Conservation (phyloP, 2,329 filamentous ascomycete species). For the Beauveria sp. region DNA sequence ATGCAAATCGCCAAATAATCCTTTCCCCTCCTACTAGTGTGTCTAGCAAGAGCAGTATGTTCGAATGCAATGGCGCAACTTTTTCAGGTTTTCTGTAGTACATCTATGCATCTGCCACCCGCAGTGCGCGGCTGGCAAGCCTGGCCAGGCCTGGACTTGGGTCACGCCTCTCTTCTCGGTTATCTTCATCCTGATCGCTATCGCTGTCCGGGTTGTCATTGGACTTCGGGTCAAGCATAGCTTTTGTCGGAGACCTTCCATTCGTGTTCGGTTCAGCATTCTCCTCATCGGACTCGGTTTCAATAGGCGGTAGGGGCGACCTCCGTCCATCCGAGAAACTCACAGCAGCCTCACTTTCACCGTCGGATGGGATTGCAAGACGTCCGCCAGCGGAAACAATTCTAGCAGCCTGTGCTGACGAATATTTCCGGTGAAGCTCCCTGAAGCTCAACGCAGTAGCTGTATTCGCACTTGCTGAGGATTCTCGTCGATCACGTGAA, state of each 20-base stretch:
- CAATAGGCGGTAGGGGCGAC: slow-evolving; percentile 47
- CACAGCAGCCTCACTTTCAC: slow-evolving; percentile 52
- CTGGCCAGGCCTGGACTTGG: neutral
- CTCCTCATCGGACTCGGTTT: slow-evolving; percentile 30
- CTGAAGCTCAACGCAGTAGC: slow-evolving; percentile 59
- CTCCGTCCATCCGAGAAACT: slow-evolving; percentile 53
- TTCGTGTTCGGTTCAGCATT: slow-evolving; percentile 4
- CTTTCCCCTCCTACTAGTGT: neutral
- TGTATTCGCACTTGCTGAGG: slow-evolving; percentile 57
- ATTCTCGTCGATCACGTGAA: slow-evolving; percentile 48
- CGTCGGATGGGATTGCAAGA: slow-evolving; percentile 44
- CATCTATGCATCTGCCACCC: neutral
- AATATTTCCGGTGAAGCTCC: slow-evolving; percentile 54
- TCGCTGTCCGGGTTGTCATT: neutral
- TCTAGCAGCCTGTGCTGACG: slow-evolving; percentile 42
- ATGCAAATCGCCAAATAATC: slow-evolving; percentile 7
- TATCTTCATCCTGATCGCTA: neutral
- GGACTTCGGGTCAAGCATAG: neutral
- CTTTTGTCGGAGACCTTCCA: neutral
- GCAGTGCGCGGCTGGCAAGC: neutral
- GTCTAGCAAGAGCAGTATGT: neutral
- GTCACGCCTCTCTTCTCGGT: neutral
- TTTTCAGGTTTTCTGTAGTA: neutral
- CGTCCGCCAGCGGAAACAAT: slow-evolving; percentile 32
- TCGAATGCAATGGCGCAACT: neutral